These are phyloP conservation scores for Leonotis leonurus DNA, from an alignment of 257 asterid species.

Conservation along the genomic window DNA sequence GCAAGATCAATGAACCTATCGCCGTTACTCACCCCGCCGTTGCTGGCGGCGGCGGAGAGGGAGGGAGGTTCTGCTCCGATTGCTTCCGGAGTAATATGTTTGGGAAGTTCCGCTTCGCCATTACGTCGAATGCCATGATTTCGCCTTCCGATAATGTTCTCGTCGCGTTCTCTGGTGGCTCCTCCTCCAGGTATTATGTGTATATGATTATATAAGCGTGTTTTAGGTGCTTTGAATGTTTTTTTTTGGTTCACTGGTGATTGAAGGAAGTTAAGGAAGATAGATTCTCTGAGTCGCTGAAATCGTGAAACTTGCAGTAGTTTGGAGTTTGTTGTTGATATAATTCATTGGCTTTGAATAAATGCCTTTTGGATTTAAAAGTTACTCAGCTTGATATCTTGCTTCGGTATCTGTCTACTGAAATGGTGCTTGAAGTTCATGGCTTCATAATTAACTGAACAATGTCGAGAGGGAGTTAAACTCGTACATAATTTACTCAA, in stretches of 20 bases:
- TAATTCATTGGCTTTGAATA: no score
- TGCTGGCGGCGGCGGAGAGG: slow-evolving; percentile 38
- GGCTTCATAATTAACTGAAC: no score
- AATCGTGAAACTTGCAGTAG: neutral
- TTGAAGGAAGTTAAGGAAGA: neutral
- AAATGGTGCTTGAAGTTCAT: no score
- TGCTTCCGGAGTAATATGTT: slow-evolving; percentile 70
- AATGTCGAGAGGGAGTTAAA: no score
- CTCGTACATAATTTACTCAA: no score
- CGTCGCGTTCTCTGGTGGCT: slow-evolving; percentile 90
- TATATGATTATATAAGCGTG: neutral
- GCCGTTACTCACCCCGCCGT: slow-evolving; percentile 33
- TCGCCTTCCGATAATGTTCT: slow-evolving; percentile 78
- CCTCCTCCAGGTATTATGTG: slow-evolving; percentile 74
- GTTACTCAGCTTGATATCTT: no score
- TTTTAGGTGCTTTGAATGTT: neutral
- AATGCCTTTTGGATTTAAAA: no score
- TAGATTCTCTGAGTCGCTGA: slow-evolving; percentile 4
- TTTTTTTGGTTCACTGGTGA: neutral
- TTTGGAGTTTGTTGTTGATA: neutral
- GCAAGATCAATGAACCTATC: slow-evolving; percentile 32
- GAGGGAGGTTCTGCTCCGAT: slow-evolving; percentile 56
- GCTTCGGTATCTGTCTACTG: no score
- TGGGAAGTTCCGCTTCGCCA: slow-evolving; percentile 79
- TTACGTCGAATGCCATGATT: slow-evolving; percentile 76